Conservation (phyloP, 768 basidiomycete species). For the Rubroboletus satanas region DNA sequence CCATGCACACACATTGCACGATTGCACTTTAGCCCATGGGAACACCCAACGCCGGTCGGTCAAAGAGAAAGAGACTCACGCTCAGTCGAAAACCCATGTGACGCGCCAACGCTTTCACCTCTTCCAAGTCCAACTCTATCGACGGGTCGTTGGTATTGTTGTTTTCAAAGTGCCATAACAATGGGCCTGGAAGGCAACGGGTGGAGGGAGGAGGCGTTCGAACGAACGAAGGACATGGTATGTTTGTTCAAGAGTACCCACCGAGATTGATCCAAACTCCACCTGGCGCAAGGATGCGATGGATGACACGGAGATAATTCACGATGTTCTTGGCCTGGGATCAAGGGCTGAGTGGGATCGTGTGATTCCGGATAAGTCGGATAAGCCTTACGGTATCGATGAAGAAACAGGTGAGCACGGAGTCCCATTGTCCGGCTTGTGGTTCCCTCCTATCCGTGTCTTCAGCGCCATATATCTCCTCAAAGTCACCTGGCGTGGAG, state of each 20-base stretch:
- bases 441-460: conserved; percentile 53
- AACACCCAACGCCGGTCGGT: background rate
- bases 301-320: conserved; percentile 84
- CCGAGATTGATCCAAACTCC: conserved; percentile 91
- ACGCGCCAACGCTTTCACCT: conserved; percentile 71
- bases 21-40: background rate
- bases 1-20: background rate
- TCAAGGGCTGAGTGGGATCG: background rate
- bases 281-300: conserved; percentile 74
- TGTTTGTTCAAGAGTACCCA: background rate
- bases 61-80: conserved; percentile 41
- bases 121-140: conserved; percentile 86
- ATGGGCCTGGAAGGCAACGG: conserved; percentile 54
- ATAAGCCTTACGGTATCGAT: conserved; percentile 74
- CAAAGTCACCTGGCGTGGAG: conserved; percentile 69
- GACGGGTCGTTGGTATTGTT: conserved; percentile 75
- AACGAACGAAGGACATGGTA: background rate
- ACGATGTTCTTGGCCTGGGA: conserved; percentile 85
- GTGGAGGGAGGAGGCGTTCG: too few species aligned
- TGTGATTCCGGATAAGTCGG: background rate
- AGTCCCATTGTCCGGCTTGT: conserved; percentile 80
- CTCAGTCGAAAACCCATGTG: conserved; percentile 78
- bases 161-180: conserved; percentile 98
- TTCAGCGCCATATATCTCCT: conserved; percentile 76
- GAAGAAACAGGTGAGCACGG: conserved; percentile 93